These are phyloP conservation scores for Hyphopichia wangnamkhiaoensis DNA, from an alignment of 1,139 yeast genomes.

Conservation along the genomic window DNA sequence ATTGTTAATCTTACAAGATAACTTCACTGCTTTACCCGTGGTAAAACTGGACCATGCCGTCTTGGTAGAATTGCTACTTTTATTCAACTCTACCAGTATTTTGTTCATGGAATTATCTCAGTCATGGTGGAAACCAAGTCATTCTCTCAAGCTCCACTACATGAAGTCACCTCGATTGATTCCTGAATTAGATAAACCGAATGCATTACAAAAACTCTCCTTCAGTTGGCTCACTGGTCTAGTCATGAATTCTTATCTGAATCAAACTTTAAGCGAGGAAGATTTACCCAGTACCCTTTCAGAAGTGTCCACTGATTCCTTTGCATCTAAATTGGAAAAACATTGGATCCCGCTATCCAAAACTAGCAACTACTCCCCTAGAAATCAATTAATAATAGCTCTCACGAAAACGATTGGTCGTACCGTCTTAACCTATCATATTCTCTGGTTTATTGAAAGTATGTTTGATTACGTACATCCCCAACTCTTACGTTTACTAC, in stretches of 20 bases:
- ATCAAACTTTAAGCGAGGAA: slow-evolving; percentile 47
- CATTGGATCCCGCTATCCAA: slow-evolving; percentile 14
- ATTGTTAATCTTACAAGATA: slow-evolving; percentile 30
- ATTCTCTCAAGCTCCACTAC: slow-evolving; percentile 20
- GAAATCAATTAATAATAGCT: slow-evolving; percentile 42
- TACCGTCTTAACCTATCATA: slow-evolving; percentile 41
- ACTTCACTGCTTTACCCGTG: slow-evolving; percentile 25
- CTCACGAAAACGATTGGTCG: slow-evolving; percentile 51
- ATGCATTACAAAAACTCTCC: slow-evolving; percentile 52
- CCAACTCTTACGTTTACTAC: slow-evolving; percentile 52
- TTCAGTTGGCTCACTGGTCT: slow-evolving; percentile 65
- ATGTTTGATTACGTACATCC: slow-evolving; percentile 55
- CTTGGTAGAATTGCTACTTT: slow-evolving; percentile 17
- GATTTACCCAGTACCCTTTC: slow-evolving; percentile 59
- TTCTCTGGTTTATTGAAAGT: slow-evolving; percentile 47
- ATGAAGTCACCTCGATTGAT: slow-evolving; percentile 8
- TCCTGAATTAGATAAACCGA: slow-evolving; percentile 35
- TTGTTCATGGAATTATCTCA: slow-evolving; percentile 24
- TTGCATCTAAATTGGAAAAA: slow-evolving; percentile 17
- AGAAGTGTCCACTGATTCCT: slow-evolving; percentile 40
- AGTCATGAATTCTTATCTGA: slow-evolving; percentile 48
- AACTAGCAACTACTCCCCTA: slow-evolving; percentile 17
- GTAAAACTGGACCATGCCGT: slow-evolving; percentile 15
- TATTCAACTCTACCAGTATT: slow-evolving; percentile 20
- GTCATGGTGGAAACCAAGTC: slow-evolving; percentile 30